Evolutionary conservation across 2,329 filamentous ascomycete genomes (phyloP), one percentile per base, ranked within the genome.

Genomic region (Onygenales sp.): DNA sequence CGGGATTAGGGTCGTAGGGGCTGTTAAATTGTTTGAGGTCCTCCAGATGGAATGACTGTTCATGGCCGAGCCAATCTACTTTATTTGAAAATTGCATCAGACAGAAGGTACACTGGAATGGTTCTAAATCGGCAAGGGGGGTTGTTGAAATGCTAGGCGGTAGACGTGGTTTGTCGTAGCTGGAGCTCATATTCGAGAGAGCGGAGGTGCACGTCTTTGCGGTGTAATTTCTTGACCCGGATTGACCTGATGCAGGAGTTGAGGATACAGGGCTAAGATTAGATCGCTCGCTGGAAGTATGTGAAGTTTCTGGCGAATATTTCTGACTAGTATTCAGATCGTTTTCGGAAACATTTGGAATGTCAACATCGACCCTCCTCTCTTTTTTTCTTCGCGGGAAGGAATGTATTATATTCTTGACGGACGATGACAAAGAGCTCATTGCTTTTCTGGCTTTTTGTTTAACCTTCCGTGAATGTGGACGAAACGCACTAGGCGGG

Each of bases 21-120:
- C 21, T 34, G 36, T 27, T 39, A n/a, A 49, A 49, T 2, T 31
- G 40, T 31, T 49, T 36, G 11, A 49, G 21, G 13, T 40, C 47
- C 8, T 52, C 33, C 10, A 52, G n/a, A 33, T 52, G 50, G 17
- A 37, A 52, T 36, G 4, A 36, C 21, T 39, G 9, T 37, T 52
- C 50, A 37, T 52, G 50, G 5, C 2, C 13, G 42, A 46, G 33
- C 50, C 50, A 52, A 3, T 32, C 50, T 37, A 17, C 2, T 7
- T 52, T 52, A 33, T 31, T 14, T 45, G n/a, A 21, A 31, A 42
- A 52, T 46, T 52, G 42, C 21, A 45, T 6, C 7, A 52, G 36
- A 32, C 50, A 52, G 14, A 52, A 52, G 7, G 50, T 52, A 33
- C 50, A 52, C 33, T 52, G 50, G 42, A 45, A 52, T 14, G 14